Base-by-base conservation (phyloP, 768 basidiomycete genomes). In the Panaeolus papilionaceus region DNA sequence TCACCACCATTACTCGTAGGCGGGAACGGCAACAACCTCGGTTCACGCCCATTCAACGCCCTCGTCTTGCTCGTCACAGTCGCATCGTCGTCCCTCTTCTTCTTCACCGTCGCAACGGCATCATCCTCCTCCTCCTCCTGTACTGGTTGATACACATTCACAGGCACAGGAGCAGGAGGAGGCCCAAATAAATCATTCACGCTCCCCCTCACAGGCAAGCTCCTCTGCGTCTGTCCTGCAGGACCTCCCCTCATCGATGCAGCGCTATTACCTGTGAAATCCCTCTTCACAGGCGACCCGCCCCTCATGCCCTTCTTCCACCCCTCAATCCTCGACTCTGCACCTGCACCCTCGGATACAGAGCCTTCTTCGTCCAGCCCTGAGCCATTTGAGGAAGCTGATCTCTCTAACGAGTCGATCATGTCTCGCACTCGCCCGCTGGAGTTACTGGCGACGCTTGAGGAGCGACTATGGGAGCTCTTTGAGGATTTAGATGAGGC, bases 11-110 rank as follows among this genome's bases (percentile, higher is more conserved):
- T 47, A 42, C 62, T 45, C 18, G 45, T 66, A 39, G 71, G 74
- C 3, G 75, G 75, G 66, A 74, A 74, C 1, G 74, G 76, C 45
- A 75, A 61, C 69, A 75, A 64, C 26, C 75, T 64, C 28, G 75
- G 69, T 42, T 75, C 75, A 38, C 69, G 64, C 14, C 71, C 72
- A 62, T 72, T 58, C 28, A 69, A 67, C 23, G 54, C 26, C 28
- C 14, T 71, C 37, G 71, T 70, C 16, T 68, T 67, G 0, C 62
- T 64, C 3, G 68, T 72, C 38, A 58, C 6, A 4, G 54, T 58
- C 54, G 54, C 54, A 23, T 61, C 65, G 26, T 42, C 68, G 10
- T 74, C 72, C 26, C 73, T 67, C 33, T 28, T 58, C 54, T 58
- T 58, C 54, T 58, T 58, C 3, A 58, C 6, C 4, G 28, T 58